Base-by-base conservation (phyloP, 2,329 filamentous ascomycete genomes). In the Fusarium fracticaudum region DNA sequence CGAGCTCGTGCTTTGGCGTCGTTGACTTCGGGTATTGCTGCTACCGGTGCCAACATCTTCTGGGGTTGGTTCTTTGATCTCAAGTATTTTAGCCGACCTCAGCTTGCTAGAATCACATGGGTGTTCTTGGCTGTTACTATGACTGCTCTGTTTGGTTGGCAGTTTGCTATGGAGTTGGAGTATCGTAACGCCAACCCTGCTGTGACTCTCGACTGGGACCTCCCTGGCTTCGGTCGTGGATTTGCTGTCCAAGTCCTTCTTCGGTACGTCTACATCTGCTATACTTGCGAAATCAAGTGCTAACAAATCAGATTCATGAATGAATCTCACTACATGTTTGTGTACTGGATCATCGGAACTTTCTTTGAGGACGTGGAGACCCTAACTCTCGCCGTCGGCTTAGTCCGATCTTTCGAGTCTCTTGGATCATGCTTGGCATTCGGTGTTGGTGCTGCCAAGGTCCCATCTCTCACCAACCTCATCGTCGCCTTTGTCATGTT, bases 321-420 rank as follows among this genome's bases (percentile, higher is more conserved):
- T 65, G 87, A 88, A 71, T 85, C 84, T 1, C 84, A 87, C 48
- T 85, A 85, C 72, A 87, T 87, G 80, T 87, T 87, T 62, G 84
- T 87, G 1, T 88, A 87, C 77, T 88, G 86, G 85, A 77, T 87
- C 20, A 80, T 88, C 3, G 87, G 85, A 6, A 82, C 85, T 5
- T 88, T 87, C 78, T 86, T 87, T 67, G 82, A 86, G 65, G 86
- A 88, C 55, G 79, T 88, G 11, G 85, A 87, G 73, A 87, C 86
- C 0, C 72, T 88, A n/a, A 86, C 87, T 1, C 80, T 88, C 1
- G 84, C 82, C 5, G 85, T 87, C 4, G 85, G 85, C 3, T 78
- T 88, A 4, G 79, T 88, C 9, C 80, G 86, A 8, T 86, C 85
- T 0, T 87, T 87, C 53, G 86, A 88, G 72, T 86, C 84, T 1